Conservation (phyloP, 2,329 filamentous ascomycete species). For the Capronia coronata region DNA sequence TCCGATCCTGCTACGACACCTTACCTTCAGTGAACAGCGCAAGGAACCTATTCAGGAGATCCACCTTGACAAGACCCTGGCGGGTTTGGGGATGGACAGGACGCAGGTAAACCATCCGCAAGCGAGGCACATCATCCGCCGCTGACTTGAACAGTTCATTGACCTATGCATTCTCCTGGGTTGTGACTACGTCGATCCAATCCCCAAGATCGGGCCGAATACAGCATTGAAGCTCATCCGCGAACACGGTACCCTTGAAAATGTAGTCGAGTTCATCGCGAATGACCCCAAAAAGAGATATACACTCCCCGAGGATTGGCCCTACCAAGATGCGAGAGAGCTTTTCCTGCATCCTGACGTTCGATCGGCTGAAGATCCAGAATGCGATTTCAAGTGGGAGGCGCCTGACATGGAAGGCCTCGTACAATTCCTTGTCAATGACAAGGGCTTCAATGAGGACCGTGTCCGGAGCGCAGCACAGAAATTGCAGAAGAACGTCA, state of each 20-base stretch:
- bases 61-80: constrained; percentile 74
- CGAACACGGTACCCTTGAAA: constrained; percentile 81
- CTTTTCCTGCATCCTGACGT: constrained; percentile 92
- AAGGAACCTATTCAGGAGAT: constrained; percentile 98
- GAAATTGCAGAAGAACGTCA: constrained; percentile 80
- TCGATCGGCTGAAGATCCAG: constrained; percentile 68
- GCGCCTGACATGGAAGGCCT: constrained; percentile 84
- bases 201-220: constrained; percentile 86
- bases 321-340: constrained; percentile 81
- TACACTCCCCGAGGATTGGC: constrained; percentile 90
- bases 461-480: constrained; percentile 73
- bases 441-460: constrained; percentile 97
- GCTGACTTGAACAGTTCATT: constrained; percentile 62
- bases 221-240: constrained; percentile 92
- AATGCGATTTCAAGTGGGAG: constrained; percentile 98
- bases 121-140: background rate
- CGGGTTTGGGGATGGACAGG: constrained; percentile 80
- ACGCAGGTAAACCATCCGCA: constrained; percentile 55
- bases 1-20: constrained; percentile 81
- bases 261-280: constrained; percentile 73
- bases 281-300: constrained; percentile 73
- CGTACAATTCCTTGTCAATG: constrained; percentile 79
- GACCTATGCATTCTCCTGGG: constrained; percentile 96
- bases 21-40: constrained; percentile 94
- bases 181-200: constrained; percentile 94